phyloP scores from a whole-genome alignment of 2,329 filamentous ascomycete genomes.

The Zopfia rhizophila region DNA sequence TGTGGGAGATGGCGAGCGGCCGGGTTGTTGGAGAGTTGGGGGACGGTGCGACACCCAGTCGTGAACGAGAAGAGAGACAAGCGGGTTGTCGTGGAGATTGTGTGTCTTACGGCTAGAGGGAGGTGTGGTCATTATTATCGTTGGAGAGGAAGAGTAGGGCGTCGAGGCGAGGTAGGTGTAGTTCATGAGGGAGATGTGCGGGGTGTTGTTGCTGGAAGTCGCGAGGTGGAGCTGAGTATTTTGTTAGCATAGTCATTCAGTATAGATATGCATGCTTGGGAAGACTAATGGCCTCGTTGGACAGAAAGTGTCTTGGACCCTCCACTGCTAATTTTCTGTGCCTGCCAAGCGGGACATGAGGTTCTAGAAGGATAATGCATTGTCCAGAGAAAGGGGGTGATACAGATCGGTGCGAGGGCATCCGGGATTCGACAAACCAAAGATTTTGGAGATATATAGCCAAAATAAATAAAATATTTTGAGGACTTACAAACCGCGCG shows the following conservation, averaged over 20 bases:
- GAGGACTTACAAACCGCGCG: conserved; percentile 80
- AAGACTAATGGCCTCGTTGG: no score
- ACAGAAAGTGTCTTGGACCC: no score
- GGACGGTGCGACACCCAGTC: conserved; percentile 97
- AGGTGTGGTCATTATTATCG: conserved; percentile 93
- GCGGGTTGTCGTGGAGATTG: conserved; percentile 85
- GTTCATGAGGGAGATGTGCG: conserved; percentile 97
- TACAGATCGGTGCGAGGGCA: not conserved
- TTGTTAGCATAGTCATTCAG: conserved; percentile 14
- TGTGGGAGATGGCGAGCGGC: conserved; percentile 71
- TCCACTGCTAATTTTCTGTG: no score
- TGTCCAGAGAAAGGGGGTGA: not conserved
- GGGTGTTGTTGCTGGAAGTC: conserved; percentile 83
- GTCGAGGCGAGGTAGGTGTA: conserved; percentile 90
- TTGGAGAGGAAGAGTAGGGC: conserved; percentile 71
- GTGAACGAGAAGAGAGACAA: conserved; percentile 93
- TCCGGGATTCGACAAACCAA: no score
- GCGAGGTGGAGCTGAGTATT: conserved; percentile 84
- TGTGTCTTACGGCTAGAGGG: conserved; percentile 80
- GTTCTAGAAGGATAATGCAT: not conserved
- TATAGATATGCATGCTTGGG: no score
- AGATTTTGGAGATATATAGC: not conserved
- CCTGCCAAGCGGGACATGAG: no score
- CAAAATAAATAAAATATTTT: conserved; percentile 12
- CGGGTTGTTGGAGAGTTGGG: conserved; percentile 69